A percentile compares a stretch with the other conserved stretches of the same genome.
Evolutionary conservation across 2,329 filamentous ascomycete genomes (phyloP).

Genomic region (Dactylonectria estremocensis): DNA sequence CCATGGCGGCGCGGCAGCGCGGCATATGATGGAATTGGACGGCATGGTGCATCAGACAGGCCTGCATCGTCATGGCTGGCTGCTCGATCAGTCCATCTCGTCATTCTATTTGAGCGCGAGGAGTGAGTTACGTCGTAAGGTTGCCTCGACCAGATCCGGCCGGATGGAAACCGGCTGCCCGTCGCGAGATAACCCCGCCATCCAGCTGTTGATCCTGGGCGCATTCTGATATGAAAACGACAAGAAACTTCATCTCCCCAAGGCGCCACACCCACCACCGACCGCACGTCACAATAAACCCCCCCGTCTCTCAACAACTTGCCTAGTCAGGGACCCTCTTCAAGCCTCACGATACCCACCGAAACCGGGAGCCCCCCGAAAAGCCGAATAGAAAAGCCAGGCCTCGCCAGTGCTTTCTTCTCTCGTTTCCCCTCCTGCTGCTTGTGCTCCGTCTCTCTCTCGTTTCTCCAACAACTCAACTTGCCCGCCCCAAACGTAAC

Average conservation of each 20-base stretch:
- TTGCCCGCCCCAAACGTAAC: constrained; percentile 24
- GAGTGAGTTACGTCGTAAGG: too few relatives aligned
- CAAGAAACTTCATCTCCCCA: constrained; percentile 15
- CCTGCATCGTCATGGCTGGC: constrained; percentile 20
- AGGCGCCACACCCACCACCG: constrained; percentile 28
- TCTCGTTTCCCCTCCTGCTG: too few relatives aligned
- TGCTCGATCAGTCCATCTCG: constrained; percentile 36
- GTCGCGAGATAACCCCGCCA: constrained; percentile 12
- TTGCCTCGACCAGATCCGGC: constrained; percentile 39
- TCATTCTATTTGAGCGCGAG: constrained; percentile 42
- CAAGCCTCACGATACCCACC: constrained; percentile 30
- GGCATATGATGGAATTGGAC: constrained; percentile 35
- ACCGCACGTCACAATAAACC: constrained; percentile 30
- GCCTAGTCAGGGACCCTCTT: constrained; percentile 30
- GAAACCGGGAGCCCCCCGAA: constrained; percentile 16
- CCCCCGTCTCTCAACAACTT: constrained; percentile 31
- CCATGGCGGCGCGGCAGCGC: constrained; percentile 1
- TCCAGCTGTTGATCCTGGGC: too few relatives aligned
- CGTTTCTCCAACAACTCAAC: constrained; percentile 14
- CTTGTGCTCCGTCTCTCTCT: constrained; percentile 11
- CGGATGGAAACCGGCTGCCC: constrained; percentile 26
- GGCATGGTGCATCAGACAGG: constrained; percentile 14
- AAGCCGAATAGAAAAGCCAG: constrained; percentile 25
- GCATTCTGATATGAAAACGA: constrained; percentile 10
- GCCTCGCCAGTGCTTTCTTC: too few relatives aligned